Evolutionary conservation across 2,329 filamentous ascomycete genomes (phyloP), one percentile per base, ranked within the genome.

Genomic region (Clarireedia monteithiana): DNA sequence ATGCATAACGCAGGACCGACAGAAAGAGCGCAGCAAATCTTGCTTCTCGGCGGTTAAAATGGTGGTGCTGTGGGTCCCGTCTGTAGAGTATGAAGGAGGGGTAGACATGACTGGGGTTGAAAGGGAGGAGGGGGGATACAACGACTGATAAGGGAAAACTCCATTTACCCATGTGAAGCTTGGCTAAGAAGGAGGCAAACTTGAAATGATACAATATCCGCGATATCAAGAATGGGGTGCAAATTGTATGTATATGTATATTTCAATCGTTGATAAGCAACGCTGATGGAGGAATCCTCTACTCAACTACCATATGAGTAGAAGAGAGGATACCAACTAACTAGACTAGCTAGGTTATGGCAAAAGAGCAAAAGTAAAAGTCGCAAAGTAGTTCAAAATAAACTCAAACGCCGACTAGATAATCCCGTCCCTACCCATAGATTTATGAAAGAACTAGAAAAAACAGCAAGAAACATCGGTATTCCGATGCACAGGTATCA

Each of bases 401-500:
- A 48, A 47, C 46, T 27, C 30, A 53, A 39, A 53, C 38, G 9
- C 9, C 17, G 14, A 39, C 46, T 23, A 40, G 23, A 30, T 30
- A 47, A 17, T 53, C 17, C 30, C 23, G 20, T 48, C 30, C 30
- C 30, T 26, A 23, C 26, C 30, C 42, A 48, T 38, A 15, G 15
- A 53, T 10, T 26, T 36, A 48, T 38, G 26, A 53, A 44, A 14
- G 38, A 53, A 17, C 34, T 48, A 53, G 42, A 34, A 48, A 53
- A 53, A 53, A 48, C 42, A 53, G 36, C 30, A 53, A 47, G 51
- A 53, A 53, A 48, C 51, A 53, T 53, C 51, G 40, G 51, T 39
- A 53, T 36, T 3, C 23, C 51, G 51, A 53, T 53, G 51, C 42
- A 53, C 51, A 53, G 51, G 51, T 53, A 53, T 53, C 51, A 53